phyloP scores from a whole-genome alignment of 2,329 filamentous ascomycete species.

The Ophiocordyceps camponoti-floridani region DNA sequence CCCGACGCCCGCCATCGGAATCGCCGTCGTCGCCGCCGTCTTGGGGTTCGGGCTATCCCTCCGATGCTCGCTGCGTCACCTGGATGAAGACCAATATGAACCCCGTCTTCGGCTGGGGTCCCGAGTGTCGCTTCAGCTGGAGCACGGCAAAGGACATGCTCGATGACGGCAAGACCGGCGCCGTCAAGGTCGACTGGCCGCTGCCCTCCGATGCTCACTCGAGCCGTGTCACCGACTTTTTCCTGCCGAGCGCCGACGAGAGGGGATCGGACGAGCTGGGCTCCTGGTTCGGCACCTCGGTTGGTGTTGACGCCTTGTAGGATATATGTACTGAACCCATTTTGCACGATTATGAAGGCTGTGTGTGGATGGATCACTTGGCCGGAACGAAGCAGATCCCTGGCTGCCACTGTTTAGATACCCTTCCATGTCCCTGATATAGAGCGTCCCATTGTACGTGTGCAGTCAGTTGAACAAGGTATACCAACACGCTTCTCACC shows the following conservation, averaged over 20 bases:
- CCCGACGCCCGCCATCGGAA: constrained; percentile 12
- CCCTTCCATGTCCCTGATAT: no score
- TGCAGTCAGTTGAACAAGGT: no score
- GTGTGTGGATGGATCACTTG: no score
- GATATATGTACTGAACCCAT: no score
- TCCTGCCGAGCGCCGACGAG: constrained; percentile 25
- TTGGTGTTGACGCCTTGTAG: constrained; percentile 53
- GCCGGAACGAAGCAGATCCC: no score
- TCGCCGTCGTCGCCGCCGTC: constrained; percentile 21
- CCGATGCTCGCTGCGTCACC: constrained; percentile 58
- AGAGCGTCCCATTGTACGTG: no score
- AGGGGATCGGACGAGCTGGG: constrained; percentile 46
- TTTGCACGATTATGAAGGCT: no score
- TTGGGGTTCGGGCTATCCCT: constrained; percentile 92
- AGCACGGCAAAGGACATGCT: constrained; percentile 87
- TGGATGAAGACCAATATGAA: constrained; percentile 86
- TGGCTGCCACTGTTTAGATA: no score
- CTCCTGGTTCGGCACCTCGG: constrained; percentile 67
- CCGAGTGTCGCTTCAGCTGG: constrained; percentile 90
- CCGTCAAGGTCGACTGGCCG: constrained; percentile 71
- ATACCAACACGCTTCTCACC: no score
- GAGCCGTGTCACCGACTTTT: constrained; percentile 60
- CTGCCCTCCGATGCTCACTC: constrained; percentile 51
- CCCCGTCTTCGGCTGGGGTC: constrained; percentile 86
- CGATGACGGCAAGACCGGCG: constrained; percentile 53